Conservation (phyloP, 352 stramenopile species). For the Phytophthora crassamura region DNA sequence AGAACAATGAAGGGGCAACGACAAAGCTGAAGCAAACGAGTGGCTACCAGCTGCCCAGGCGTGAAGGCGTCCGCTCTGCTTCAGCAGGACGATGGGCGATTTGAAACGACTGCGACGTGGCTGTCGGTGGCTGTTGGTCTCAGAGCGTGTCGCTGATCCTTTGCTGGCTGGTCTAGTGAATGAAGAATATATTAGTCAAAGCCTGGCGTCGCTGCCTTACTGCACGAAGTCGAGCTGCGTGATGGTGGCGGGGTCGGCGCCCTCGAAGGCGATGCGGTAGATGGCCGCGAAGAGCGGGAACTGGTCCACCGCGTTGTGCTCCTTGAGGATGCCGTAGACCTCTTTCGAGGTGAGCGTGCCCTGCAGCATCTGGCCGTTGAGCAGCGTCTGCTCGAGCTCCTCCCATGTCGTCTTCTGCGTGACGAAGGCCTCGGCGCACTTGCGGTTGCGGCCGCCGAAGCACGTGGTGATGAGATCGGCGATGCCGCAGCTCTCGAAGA, state of each 20-base stretch:
- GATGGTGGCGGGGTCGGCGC: slow-evolving; percentile 85
- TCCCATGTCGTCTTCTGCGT: slow-evolving; percentile 84
- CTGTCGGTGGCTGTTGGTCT: too few relatives aligned
- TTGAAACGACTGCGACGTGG: slow-evolving; percentile 17
- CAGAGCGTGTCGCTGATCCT: slow-evolving; percentile 16
- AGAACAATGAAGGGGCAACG: slow-evolving; percentile 12
- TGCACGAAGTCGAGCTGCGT: slow-evolving; percentile 49
- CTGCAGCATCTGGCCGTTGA: slow-evolving; percentile 99
- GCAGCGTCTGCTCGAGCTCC: slow-evolving; percentile 93
- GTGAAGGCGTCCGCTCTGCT: neutral
- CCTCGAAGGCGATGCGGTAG: slow-evolving; percentile 95
- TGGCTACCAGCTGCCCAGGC: slow-evolving; percentile 18
- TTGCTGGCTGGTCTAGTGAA: slow-evolving; percentile 19
- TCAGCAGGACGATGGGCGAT: slow-evolving; percentile 19
- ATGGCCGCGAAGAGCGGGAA: slow-evolving; percentile 94
- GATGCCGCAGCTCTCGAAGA: slow-evolving; percentile 97
- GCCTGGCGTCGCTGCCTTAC: slow-evolving; percentile 15
- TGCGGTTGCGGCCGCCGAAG: slow-evolving; percentile 97
- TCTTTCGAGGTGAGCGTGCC: slow-evolving; percentile 95
- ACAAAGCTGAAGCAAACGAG: slow-evolving; percentile 18
- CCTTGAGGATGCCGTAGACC: slow-evolving; percentile 92
- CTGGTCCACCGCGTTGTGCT: slow-evolving; percentile 74
- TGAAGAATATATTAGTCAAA: slow-evolving; percentile 34
- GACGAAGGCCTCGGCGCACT: slow-evolving; percentile 96
- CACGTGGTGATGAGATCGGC: slow-evolving; percentile 99